Conservation (phyloP, 192 early-diverging fungal genomes). For the Endogone sp. region DNA sequence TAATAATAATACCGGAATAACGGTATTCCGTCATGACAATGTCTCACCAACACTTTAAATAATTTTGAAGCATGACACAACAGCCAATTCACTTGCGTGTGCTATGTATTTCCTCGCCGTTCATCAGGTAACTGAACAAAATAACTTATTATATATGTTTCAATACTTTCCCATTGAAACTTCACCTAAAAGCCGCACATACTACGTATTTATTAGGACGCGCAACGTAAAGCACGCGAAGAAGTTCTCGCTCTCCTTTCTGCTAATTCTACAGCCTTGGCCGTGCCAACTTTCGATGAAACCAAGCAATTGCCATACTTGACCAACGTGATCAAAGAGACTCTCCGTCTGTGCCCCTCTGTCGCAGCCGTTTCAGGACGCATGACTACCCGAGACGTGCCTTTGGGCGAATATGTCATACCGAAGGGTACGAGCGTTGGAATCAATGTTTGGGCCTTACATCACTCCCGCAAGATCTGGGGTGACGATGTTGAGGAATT, state of each 20-base stretch:
- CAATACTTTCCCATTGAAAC: no score
- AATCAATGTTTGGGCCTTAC: slow-evolving; percentile 40
- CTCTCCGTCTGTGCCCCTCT: slow-evolving; percentile 10
- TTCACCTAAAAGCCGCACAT: no score
- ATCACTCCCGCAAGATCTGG: slow-evolving; percentile 27
- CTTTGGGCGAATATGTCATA: slow-evolving; percentile 29
- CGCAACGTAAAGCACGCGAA: neutral
- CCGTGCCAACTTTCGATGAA: slow-evolving; percentile 4
- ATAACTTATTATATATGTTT: no score
- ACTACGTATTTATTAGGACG: no score
- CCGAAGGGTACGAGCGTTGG: slow-evolving; percentile 40
- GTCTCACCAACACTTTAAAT: neutral
- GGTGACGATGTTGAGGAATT: slow-evolving; percentile 39
- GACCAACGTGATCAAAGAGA: neutral
- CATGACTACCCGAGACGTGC: slow-evolving; percentile 11
- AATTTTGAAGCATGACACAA: slow-evolving; percentile 24
- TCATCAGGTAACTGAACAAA: slow-evolving; percentile 13
- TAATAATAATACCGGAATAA: no score
- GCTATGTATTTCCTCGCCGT: slow-evolving; percentile 45
- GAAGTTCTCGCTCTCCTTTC: neutral
- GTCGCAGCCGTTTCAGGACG: neutral
- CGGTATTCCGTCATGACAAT: neutral
- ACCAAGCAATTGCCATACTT: neutral
- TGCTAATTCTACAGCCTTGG: neutral
- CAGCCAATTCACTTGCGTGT: slow-evolving; percentile 29